Base-by-base conservation (phyloP, 306 rosid species). In the Vigna radiata region DNA sequence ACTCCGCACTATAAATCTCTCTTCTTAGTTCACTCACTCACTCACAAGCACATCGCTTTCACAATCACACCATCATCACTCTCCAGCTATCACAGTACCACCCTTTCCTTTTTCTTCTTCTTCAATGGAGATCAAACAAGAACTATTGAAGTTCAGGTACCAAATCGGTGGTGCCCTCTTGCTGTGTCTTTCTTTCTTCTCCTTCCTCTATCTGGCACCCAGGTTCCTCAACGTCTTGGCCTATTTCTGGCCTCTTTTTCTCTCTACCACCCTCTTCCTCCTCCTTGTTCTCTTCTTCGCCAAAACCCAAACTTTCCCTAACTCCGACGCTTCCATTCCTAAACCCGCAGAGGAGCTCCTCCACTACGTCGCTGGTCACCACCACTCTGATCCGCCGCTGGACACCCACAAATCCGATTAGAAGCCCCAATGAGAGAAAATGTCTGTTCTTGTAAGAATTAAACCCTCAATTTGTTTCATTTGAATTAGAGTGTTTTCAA, bases 221-320 rank as follows among this genome's bases (percentile, higher is more conserved):
- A 66, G 84, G 33, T 86, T 92, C 75, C 55, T 92, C 54, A 58
- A 86, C 66, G 18, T 92, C 64, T 4, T 92, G 33, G 89, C 89
- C 23, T 92, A 86, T 77, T 90, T 90, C 76, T 92, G 96, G 93
- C 96, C 97, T 0, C 97, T 92, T 46, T 49, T 88, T 48, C 85
- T 90, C 85, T 90, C 97, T 82, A 90, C 97, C 8, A 84, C 93
- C 2, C 88, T 90, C 75, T 87, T 90, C 59, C 89, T 92, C 65
- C 73, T 77, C 49, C 78, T 88, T 49, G 88, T 92, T 44, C 47
- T 88, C 27, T 50, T 83, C 68, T 81, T 92, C 78, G 87, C 70
- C 44, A 82, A 67, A 29, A 83, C 85, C 49, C 68, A 89, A 52
- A 27, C 90, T 12, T 14, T 61, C 0, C 68, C 76, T 4, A 23